A percentile compares a stretch with the other conserved stretches of the same genome.
Evolutionary conservation across 331 rosid species (phyloP).

Genomic region (Malus hybrid): DNA sequence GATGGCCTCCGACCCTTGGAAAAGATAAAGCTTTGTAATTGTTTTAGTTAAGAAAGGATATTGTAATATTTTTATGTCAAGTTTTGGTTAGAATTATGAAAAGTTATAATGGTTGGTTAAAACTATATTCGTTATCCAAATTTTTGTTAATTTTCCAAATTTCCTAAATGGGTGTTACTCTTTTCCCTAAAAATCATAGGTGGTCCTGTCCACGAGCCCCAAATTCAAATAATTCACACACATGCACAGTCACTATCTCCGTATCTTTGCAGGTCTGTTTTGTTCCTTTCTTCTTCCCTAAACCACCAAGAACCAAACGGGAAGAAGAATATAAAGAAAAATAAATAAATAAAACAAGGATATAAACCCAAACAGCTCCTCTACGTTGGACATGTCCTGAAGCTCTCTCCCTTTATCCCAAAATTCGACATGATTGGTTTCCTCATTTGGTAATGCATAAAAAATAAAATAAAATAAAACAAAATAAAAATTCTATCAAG

Average conservation of each 20-base stretch:
- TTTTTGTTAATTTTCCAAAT: too few species aligned
- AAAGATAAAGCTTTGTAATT: too few species aligned
- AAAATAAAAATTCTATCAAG: not conserved
- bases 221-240: slow-evolving; percentile 18
- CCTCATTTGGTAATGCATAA: slow-evolving; percentile 30
- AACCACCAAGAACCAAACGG: not conserved
- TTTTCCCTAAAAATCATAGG: slow-evolving; percentile 44
- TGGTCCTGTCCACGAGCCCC: slow-evolving; percentile 25
- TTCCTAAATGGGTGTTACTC: slow-evolving; percentile 14
- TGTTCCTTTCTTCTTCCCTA: slow-evolving; percentile 25
- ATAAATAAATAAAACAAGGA: not conserved
- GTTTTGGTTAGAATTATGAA: too few species aligned
- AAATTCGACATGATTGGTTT: slow-evolving; percentile 37
- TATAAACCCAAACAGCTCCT: slow-evolving; percentile 27
- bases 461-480: too few species aligned
- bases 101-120: too few species aligned
- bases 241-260: not conserved
- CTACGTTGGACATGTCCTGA: slow-evolving; percentile 23
- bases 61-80: too few species aligned
- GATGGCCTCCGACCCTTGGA: too few species aligned
- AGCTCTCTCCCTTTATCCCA: slow-evolving; percentile 15
- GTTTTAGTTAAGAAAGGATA: too few species aligned
- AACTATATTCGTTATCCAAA: too few species aligned
- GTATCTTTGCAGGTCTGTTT: slow-evolving; percentile 20
- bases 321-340: not conserved